phyloP scores from a whole-genome alignment of 345 rosid species.

The Dimocarpus longan region DNA sequence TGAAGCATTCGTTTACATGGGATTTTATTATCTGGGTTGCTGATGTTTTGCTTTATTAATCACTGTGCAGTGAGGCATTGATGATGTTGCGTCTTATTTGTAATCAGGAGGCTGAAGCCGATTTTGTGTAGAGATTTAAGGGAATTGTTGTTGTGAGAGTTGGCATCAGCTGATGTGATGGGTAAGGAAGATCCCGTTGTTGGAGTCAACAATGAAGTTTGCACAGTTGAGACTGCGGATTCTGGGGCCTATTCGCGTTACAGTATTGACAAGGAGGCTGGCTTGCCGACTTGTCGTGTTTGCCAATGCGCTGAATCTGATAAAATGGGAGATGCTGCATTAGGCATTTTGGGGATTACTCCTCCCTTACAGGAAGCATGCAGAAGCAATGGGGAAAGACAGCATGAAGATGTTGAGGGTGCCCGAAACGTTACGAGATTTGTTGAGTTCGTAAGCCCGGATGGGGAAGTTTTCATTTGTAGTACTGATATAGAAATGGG shows the following conservation, averaged over 20 bases:
- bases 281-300: constrained; percentile 78
- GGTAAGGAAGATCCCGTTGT: constrained; percentile 52
- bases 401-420: constrained; percentile 33
- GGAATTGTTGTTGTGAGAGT: neutral
- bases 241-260: constrained; percentile 38
- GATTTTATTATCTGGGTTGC: neutral
- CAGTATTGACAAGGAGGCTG: constrained; percentile 75
- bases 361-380: constrained; percentile 48
- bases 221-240: constrained; percentile 48
- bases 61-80: neutral
- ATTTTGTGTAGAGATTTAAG: neutral
- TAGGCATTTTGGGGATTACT: constrained; percentile 69
- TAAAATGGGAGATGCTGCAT: constrained; percentile 76
- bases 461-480: constrained; percentile 79
- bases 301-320: constrained; percentile 97
- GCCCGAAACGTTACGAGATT: constrained; percentile 37
- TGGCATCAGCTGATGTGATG: constrained; percentile 44
- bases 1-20: neutral
- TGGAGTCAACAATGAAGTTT: constrained; percentile 44
- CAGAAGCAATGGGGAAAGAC: constrained; percentile 43
- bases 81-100: neutral
- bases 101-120: neutral
- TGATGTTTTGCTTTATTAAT: neutral
- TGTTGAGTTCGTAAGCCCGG: constrained; percentile 70
- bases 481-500: constrained; percentile 79